Conservation (phyloP, 441 rosid species). For the Euphorbia schlechtendalii region DNA sequence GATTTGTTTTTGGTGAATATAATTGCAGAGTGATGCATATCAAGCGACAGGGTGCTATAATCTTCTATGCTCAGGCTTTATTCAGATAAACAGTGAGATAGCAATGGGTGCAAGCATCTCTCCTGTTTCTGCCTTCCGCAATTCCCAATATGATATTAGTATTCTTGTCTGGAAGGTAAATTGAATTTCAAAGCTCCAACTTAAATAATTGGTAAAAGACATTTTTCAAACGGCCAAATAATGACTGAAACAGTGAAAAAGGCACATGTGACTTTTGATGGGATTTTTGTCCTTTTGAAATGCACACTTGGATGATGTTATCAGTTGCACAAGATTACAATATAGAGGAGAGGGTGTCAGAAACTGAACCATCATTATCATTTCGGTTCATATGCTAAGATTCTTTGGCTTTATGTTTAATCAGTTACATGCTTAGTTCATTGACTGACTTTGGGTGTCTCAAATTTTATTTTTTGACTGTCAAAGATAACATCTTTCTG, state of each 20-base stretch:
- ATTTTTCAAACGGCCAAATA: not conserved
- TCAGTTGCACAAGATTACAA: slow-evolving; percentile 3
- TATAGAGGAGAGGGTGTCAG: slow-evolving; percentile 19
- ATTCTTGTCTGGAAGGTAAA: slow-evolving; percentile 96
- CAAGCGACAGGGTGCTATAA: slow-evolving; percentile 99
- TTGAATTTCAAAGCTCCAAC: not conserved
- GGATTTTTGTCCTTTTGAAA: slow-evolving; percentile 20
- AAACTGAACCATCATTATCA: slow-evolving; percentile 27
- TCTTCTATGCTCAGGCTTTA: slow-evolving; percentile 90
- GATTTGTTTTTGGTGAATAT: not conserved
- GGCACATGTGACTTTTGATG: slow-evolving; percentile 21
- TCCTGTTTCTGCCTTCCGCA: slow-evolving; percentile 83
- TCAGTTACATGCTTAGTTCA: not conserved
- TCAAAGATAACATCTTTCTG: too few species aligned
- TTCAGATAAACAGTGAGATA: slow-evolving; percentile 85
- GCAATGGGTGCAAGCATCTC: slow-evolving; percentile 99
- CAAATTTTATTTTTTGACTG: too few species aligned
- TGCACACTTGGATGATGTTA: slow-evolving; percentile 4
- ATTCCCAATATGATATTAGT: slow-evolving; percentile 85
- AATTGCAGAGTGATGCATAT: slow-evolving; percentile 87
- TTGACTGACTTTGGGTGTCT: not conserved
- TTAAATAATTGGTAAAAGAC: not conserved
- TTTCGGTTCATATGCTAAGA: slow-evolving; percentile 20
- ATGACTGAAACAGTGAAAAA: slow-evolving; percentile 14
- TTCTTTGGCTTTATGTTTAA: slow-evolving; percentile 19